phyloP scores from a whole-genome alignment of 305 asterid species.

The Fraxinus albicans region DNA sequence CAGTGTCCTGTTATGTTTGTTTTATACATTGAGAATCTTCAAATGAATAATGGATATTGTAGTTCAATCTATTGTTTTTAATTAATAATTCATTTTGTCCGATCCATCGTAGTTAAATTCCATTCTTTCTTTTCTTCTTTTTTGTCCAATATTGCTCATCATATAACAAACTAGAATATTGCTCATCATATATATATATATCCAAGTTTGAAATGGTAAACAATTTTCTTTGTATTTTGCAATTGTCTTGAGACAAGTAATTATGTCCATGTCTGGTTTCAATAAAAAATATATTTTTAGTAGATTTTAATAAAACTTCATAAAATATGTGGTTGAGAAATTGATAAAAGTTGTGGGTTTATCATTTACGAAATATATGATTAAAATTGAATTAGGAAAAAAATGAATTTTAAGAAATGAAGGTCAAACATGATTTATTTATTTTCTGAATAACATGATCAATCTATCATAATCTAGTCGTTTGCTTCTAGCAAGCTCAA shows the following conservation, averaged over 20 bases:
- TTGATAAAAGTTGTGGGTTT: neutral
- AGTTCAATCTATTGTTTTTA: neutral
- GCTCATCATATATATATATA: neutral
- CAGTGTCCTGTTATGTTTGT: neutral
- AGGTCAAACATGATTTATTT: neutral
- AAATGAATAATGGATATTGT: neutral
- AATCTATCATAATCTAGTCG: neutral
- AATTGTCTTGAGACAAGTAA: neutral
- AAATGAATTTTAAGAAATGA: neutral
- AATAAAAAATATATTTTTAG: neutral
- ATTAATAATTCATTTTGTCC: neutral
- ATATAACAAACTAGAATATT: neutral
- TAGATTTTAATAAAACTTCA: neutral
- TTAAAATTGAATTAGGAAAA: neutral
- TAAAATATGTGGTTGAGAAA: neutral
- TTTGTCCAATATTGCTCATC: neutral
- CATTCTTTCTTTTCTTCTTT: neutral
- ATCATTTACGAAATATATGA: neutral
- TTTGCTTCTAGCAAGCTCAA: neutral
- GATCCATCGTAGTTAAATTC: neutral
- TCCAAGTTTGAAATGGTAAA: neutral
- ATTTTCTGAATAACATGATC: neutral
- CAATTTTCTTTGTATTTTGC: neutral
- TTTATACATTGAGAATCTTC: neutral
- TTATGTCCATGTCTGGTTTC: neutral